Base-by-base conservation (phyloP, 2,329 filamentous ascomycete species). In the Cladosporium sp. region DNA sequence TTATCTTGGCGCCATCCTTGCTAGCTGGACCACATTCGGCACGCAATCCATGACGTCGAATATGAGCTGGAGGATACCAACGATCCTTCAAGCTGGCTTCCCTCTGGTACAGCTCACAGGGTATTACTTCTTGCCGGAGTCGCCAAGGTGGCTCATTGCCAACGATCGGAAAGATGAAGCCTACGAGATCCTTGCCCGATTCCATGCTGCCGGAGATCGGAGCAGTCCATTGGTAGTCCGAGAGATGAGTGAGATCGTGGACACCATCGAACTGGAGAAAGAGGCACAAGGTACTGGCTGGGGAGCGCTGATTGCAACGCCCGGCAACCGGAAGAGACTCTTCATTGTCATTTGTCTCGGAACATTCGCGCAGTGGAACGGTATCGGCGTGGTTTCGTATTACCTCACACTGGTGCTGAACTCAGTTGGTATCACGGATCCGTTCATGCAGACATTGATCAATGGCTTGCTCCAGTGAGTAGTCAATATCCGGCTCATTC, bases 211-310 rank as follows among this genome's bases (percentile, higher is more conserved):
- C 6, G 68, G 68, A n/a, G 65, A 70, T 53, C 69, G 69, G 1
- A 74, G 79, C 46, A 85, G 82, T 0, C 75, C 81, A 7, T 80
- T 87, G 14, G 84, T 87, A 32, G 79, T 80, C 63, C 84, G 84
- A 6, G 87, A 89, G 71, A 84, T 88, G 71, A 82, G 81, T 0
- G 85, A 89, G 72, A 89, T 89, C 68, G 78, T 82, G 59, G 80
- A 81, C 3, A 85, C 85, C 0, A 83, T 88, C 71, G 79, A 53
- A n/a, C 14, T 34, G 16, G 63, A 65, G 30, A 36, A 51, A 30
- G 54, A 65, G 34, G 63, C 63, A 6, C 26, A 59, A 26, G 49
- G 46, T 11, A 58, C 43, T 14, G 56, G 43, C 4, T 58, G 63
- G 54, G 46, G 80, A 36, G 70, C 85, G 0, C 76, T 90, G 70